Evolutionary conservation across 768 basidiomycete genomes (phyloP).

Genomic region (Dictyophora rubrovolvata): DNA sequence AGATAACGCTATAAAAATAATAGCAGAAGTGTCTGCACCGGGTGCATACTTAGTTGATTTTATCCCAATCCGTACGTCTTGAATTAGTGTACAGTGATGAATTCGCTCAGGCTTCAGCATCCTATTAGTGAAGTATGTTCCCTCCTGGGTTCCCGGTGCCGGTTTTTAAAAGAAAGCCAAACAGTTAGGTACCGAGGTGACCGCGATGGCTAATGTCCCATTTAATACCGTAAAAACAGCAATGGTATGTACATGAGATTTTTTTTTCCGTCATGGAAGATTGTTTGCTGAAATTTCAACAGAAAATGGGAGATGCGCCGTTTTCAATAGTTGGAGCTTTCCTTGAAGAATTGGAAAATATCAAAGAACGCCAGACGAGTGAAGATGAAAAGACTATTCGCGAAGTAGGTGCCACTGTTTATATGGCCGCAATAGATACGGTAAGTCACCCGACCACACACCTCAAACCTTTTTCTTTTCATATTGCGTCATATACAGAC

Average conservation of each 20-base stretch:
- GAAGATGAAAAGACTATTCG: background rate
- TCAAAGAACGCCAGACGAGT: conserved; percentile 16
- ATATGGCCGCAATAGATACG: background rate
- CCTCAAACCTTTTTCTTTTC: conserved; percentile 31
- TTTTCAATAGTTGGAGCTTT: background rate
- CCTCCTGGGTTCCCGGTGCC: conserved; percentile 15
- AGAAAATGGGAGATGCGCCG: background rate
- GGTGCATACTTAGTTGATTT: conserved; percentile 23
- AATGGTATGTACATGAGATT: background rate
- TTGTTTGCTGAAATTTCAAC: conserved; percentile 15
- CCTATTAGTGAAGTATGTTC: conserved; percentile 14
- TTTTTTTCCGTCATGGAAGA: conserved; percentile 20
- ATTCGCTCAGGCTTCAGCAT: background rate
- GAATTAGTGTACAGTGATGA: background rate
- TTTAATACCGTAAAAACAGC: background rate
- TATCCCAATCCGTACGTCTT: conserved; percentile 17
- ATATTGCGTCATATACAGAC: conserved; percentile 11
- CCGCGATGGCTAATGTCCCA: background rate
- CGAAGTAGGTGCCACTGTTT: background rate
- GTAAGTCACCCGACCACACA: conserved; percentile 39
- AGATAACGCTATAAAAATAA: conserved; percentile 15
- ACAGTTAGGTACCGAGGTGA: background rate
- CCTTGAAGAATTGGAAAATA: background rate
- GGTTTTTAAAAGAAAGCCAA: conserved; percentile 11
- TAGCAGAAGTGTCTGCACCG: conserved; percentile 18